These are phyloP conservation scores for Eremothecium gossypii DNA, from an alignment of 1,139 yeast genomes.

Conservation along the genomic window DNA sequence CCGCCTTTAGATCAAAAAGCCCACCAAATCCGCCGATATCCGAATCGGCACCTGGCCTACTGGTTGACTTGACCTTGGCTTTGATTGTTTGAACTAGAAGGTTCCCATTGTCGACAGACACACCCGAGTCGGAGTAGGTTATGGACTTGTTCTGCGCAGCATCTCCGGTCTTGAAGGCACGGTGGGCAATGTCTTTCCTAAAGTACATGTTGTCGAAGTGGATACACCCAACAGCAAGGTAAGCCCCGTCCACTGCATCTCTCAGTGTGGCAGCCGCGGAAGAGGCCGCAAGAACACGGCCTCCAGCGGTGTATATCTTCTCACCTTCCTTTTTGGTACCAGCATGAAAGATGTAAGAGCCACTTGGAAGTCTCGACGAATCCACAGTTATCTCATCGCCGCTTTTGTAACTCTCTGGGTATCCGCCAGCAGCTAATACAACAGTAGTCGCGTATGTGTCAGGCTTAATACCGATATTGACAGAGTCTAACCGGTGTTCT, in stretches of 20 bases:
- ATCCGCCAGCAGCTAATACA: conserved; percentile 95
- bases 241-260: conserved; percentile 79
- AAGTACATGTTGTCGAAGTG: conserved; percentile 66
- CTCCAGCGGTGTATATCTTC: conserved; percentile 77
- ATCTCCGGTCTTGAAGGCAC: conserved; percentile 65
- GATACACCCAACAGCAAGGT: conserved; percentile 72
- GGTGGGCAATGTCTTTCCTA: conserved; percentile 91
- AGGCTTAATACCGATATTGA: conserved; percentile 51
- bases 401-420: conserved; percentile 78
- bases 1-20: conserved; percentile 76
- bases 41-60: conserved; percentile 93
- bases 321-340: conserved; percentile 61
- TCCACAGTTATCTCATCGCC: conserved; percentile 73
- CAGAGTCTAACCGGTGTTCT: conserved; percentile 87
- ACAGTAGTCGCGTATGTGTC: conserved; percentile 77
- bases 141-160: conserved; percentile 36
- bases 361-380: conserved; percentile 37
- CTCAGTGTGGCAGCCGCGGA: conserved; percentile 70
- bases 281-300: conserved; percentile 93
- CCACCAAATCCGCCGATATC: conserved; percentile 99
- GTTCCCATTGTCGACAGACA: conserved; percentile 93
- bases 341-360: conserved; percentile 83
- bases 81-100: conserved; percentile 82
- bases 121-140: conserved; percentile 93
- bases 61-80: conserved; percentile 85